Evolutionary conservation across 2,329 filamentous ascomycete species (phyloP), one percentile per base, ranked within the genome.

Genomic region (Fusarium sp.): DNA sequence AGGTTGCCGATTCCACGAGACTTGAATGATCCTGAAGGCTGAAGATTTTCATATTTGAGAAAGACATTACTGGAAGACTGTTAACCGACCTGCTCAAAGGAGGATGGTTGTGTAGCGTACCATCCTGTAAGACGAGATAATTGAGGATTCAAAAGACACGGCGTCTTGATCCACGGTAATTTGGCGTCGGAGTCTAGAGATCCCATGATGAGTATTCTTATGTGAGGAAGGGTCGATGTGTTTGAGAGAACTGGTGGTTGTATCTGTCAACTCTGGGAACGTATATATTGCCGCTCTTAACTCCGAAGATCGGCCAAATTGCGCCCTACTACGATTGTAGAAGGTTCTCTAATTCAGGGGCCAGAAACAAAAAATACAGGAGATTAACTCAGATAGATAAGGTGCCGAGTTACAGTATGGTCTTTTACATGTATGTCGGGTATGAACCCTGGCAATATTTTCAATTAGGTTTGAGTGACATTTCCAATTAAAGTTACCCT

Each of bases 11-110:
- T 88, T 30, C 91, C 92, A 71, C 89, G 87, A 48, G 92, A 94
- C 80, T 97, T 96, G 88, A 97, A 97, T 41, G 92, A 94, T 69
- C 92, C 92, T 24, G 91, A 92, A 7, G 93, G 94, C 77, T 97
- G 94, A 57, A 94, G 87, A 77, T 92, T 93, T 75, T 97, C 93
- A 67, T 96, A 88, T 80, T 97, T 97, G 75, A 97, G 89, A 79
- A 92, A 93, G 79, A 97, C 88, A 82, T 92, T 90, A 83, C 92
- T 65, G 13, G 22, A 41, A 25, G 61, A 62, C 18, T 57, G 61
- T 66, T 44, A 54, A 47, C 32, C 29, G 48, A 41, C 74, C 74
- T 59, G 46, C 25, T 34, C 10, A n/a, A 20, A 9, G 22, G 14
- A 13, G 7, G 32, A 41, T 29, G 49, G 42, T 58, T 22, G 13